Conservation (phyloP, 257 asterid genomes). For the Capsicum chinense region DNA sequence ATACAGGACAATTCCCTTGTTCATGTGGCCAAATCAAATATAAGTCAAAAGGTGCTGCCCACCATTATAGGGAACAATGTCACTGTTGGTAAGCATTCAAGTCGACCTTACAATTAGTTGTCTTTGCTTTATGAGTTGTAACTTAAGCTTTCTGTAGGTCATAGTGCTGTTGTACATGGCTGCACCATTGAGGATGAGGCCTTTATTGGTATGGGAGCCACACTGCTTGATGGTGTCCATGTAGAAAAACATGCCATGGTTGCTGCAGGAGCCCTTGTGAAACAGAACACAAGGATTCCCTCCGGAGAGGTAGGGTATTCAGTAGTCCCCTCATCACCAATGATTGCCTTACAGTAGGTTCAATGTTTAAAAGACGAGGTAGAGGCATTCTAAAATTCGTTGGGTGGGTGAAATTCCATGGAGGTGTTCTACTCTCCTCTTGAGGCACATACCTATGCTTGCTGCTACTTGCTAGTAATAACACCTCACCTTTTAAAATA, state of each 20-base stretch:
- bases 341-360: neutral
- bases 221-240: conserved; percentile 84
- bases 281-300: conserved; percentile 67
- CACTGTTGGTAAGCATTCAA: conserved; percentile 62
- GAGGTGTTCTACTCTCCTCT: neutral
- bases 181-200: conserved; percentile 88
- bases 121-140: neutral
- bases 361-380: neutral
- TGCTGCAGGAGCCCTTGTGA: conserved; percentile 90
- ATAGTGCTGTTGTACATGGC: conserved; percentile 86
- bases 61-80: conserved; percentile 79
- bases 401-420: neutral
- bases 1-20: conserved; percentile 86
- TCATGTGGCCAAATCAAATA: conserved; percentile 79
- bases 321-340: neutral
- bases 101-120: conserved; percentile 21
- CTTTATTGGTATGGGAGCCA: conserved; percentile 91
- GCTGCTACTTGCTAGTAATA: neutral
- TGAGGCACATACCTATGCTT: neutral
- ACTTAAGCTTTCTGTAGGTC: conserved; percentile 56
- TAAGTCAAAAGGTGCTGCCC: conserved; percentile 74
- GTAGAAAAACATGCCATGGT: conserved; percentile 90
- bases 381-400: neutral
- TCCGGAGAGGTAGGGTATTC: conserved; percentile 44
- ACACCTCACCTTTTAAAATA: neutral